Evolutionary conservation across 805 yeast species (phyloP).

Genomic region (Soucietia sequanensis): DNA sequence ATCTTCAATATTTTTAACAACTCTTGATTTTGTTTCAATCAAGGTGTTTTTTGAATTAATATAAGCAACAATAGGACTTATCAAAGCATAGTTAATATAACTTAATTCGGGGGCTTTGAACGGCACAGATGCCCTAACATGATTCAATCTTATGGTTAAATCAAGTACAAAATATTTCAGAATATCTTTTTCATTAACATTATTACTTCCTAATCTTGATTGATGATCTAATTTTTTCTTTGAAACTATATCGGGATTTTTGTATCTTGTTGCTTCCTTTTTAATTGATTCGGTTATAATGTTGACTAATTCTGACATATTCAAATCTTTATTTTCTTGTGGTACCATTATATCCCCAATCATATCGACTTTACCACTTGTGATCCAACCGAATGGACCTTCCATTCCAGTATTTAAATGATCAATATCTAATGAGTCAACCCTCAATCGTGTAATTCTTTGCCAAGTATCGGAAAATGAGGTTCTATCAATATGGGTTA

Average conservation of each 20-base stretch:
- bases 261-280: slow-evolving; percentile 47
- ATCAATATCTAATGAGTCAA: slow-evolving; percentile 82
- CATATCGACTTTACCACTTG: slow-evolving; percentile 89
- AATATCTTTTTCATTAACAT: slow-evolving; percentile 28
- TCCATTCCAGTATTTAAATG: slow-evolving; percentile 86
- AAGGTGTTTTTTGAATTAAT: slow-evolving; percentile 87
- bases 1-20: slow-evolving; percentile 74
- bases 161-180: slow-evolving; percentile 72
- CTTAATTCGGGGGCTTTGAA: slow-evolving; percentile 82
- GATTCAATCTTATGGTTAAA: slow-evolving; percentile 72
- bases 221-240: slow-evolving; percentile 21
- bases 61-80: slow-evolving; percentile 93
- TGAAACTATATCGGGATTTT: slow-evolving; percentile 25
- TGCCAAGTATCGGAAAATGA: slow-evolving; percentile 15
- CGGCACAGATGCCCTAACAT: slow-evolving; percentile 88
- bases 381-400: slow-evolving; percentile 98
- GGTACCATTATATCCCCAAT: slow-evolving; percentile 88
- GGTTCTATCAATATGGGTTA: no score
- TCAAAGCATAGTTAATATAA: slow-evolving; percentile 88
- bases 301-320: slow-evolving; percentile 47
- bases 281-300: slow-evolving; percentile 47
- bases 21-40: slow-evolving; percentile 81
- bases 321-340: slow-evolving; percentile 52
- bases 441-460: slow-evolving; percentile 72
- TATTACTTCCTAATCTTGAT: slow-evolving; percentile 22